These are phyloP conservation scores for Cucurbita pepo DNA, from an alignment of 306 rosid genomes.

Conservation along the genomic window DNA sequence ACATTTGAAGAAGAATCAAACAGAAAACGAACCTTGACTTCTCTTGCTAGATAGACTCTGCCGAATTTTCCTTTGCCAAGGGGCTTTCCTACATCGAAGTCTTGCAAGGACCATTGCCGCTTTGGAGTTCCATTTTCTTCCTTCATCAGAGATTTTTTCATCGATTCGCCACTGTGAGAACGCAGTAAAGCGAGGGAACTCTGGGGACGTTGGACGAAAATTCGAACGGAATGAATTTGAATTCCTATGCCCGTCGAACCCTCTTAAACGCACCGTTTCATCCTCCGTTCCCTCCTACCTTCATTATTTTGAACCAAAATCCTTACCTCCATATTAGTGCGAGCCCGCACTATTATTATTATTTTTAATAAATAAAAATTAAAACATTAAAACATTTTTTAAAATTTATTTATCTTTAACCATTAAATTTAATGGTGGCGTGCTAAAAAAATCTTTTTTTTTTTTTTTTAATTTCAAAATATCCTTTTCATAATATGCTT, in stretches of 20 bases:
- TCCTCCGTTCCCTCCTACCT: neutral
- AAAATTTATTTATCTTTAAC: too few relatives aligned
- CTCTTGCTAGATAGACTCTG: slow-evolving; percentile 71
- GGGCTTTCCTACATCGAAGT: slow-evolving; percentile 80
- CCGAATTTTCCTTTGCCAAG: slow-evolving; percentile 83
- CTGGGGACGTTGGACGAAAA: neutral
- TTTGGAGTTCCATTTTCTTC: slow-evolving; percentile 5
- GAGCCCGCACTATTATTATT: too few relatives aligned
- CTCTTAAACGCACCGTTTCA: neutral
- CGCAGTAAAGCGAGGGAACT: neutral
- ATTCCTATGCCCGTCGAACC: neutral
- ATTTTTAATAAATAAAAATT: too few relatives aligned
- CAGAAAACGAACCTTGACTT: slow-evolving; percentile 29
- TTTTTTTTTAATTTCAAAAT: too few relatives aligned
- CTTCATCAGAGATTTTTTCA: slow-evolving; percentile 8
- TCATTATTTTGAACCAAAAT: too few relatives aligned
- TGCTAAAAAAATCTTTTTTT: too few relatives aligned
- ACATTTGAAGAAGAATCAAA: neutral
- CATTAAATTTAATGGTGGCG: too few relatives aligned
- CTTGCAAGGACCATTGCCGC: slow-evolving; percentile 44
- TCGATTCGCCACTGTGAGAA: neutral
- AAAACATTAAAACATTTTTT: too few relatives aligned
- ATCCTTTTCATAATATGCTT: too few relatives aligned
- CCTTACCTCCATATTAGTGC: too few relatives aligned
- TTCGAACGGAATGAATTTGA: slow-evolving; percentile 1